Evolutionary conservation across 2,329 filamentous ascomycete genomes (phyloP), one percentile per base, ranked within the genome.

Genomic region (Diaporthe destruens): DNA sequence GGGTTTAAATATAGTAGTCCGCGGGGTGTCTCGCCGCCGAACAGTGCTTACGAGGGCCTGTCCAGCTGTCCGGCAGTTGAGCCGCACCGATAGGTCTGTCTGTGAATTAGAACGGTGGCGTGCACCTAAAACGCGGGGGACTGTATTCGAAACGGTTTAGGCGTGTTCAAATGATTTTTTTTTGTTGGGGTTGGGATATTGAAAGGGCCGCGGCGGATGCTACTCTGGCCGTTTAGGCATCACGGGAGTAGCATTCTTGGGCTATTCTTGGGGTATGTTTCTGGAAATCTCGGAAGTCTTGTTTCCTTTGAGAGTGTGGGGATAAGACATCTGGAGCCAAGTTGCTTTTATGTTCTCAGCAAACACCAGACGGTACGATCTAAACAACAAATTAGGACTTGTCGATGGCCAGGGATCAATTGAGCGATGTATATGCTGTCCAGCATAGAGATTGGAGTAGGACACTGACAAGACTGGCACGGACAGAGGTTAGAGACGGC

Each of bases 111-210:
- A 63, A 34, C 2, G 59, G 18, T 11, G 39, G 16, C 59, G n/a
- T 63, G 59, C 42, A 25, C 25, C 42, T 63, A 25, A 63, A 63
- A 63, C 59, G 59, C 59, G 25, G 59, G 18, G 59, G 25, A 14
- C 32, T 12, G 6, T 49, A 49, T 47, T 32, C 59, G 59, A 49
- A 49, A 63, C 25, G 42, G 39, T 29, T 29, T 20, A 32, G 16
- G 25, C 36, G 6, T 14, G 23, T 32, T 61, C n/a, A n/a, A n/a
- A n/a, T n/a, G n/a, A n/a, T n/a, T 16, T 16, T 47, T 61, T 16
- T 32, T 47, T 42, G 32, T 34, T 20, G 36, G 11, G 36, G 2
- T 39, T 3, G n/a, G 34, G 36, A 59, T 59, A 11, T 9, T 11
- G 7, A 4, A 5, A 47, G 23, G 18, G 2, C 56, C 59, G 59